Base-by-base conservation (phyloP, 768 basidiomycete genomes). In the Artomyces pyxidatus region DNA sequence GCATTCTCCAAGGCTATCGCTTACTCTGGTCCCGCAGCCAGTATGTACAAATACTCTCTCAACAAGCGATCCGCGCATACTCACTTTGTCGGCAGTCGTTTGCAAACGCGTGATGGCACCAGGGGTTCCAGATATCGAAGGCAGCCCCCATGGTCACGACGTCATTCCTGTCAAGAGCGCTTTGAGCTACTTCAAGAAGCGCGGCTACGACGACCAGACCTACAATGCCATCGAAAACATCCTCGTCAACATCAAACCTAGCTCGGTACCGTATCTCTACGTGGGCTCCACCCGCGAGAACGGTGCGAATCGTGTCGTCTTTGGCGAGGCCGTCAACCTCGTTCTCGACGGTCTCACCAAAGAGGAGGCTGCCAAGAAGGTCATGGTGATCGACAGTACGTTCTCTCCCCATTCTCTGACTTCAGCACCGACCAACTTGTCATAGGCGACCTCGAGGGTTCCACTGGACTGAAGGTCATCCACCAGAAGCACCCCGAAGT, bases 401-500 rank as follows among this genome's bases (percentile, higher is more conserved):
- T 71, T 1, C 29, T 19, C 32, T 40, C 16, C 17, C 14, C n/a
- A 19, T 7, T 21, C 48, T 48, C 12, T 30, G 12, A 25, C 49
- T 12, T 4, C 35, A 40, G 27, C 53, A 23, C 41, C 58, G 47
- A 32, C 62, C 14, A 45, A 26, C 38, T 32, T 37, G n/a, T 0
- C 37, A 23, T 50, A 87, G 84, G 79, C 59, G 89, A 92, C 61
- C 67, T 92, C 41, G 88, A 93, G 70, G 90, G 90, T 28, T 92
- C 90, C 0, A 93, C 90, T 25, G 90, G 90, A 48, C 68, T 93
- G 57, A 91, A 88, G 67, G 80, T 75, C 42, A 92, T 93, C 51
- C 89, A 91, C 65, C 80, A 88, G 68, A 88, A 88, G 66, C 87
- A 92, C 59, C 90, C 90, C 2, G 88, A 92, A 63, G 87, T 89